Base-by-base conservation (phyloP, 2,329 filamentous ascomycete species). In the Elsinoe perseae region DNA sequence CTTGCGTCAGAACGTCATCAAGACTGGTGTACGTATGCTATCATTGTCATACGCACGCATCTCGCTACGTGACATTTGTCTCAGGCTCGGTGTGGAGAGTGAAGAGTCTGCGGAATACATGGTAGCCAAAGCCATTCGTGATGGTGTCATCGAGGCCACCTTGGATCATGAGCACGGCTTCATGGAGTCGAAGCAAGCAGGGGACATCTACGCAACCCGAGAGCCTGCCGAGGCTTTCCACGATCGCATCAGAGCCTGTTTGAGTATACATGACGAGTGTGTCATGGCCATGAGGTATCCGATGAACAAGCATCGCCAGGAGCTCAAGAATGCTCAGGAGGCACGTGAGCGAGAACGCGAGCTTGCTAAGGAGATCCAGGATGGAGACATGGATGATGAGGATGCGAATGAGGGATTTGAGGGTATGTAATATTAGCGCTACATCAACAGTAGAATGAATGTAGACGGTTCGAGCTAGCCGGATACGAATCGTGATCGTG, bases 231-330 rank as follows among this genome's bases (percentile, higher is more conserved):
- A 98, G 77, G 91, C 89, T 1, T 98, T 98, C 80, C 92, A 98
- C 72, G 92, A 95, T 69, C 89, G 93, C 67, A 97, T 98, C 65
- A 82, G 84, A 63, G 93, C 93, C 42, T 95, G 93, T 71, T 79
- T 98, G 65, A 83, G 85, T 57, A 81, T 98, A 61, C 91, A 97
- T 68, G 93, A 98, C 66, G 93, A 98, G 77, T 97, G 92, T 68
- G 91, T 98, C 67, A 97, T 95, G 87, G 92, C 93, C 23, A 98
- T 98, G 93, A 84, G 93, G 56, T 98, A 97, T 75, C 93, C 93
- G 2, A 97, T 97, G 92, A 96, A 98, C 77, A 93, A 97, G 73
- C 93, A 98, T 74, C 84, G 93, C 16, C 79, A 97, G 56, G 93
- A 98, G 74, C 80, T 98, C 56, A 97, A 96, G 81, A 97, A 95